Percentiles rank a stretch among this genome's conserved stretches.
Conservation (phyloP, 2,329 filamentous ascomycete species). For the Sclerotiophoma versabilis region DNA sequence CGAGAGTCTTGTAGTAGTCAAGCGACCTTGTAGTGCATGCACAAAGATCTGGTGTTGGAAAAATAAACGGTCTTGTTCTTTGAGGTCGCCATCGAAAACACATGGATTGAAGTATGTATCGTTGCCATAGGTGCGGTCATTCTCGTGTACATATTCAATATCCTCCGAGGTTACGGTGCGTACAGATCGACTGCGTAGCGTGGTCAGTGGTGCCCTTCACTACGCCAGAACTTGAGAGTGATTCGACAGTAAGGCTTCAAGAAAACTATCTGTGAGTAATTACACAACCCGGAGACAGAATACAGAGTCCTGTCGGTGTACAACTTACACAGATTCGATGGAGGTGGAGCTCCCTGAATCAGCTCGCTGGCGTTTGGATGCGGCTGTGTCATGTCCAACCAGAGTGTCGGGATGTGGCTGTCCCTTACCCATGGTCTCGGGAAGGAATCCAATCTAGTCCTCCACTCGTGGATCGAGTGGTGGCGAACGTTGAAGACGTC, state of each 20-base stretch:
- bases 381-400: conserved; percentile 46
- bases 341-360: conserved; percentile 45
- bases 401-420: conserved; percentile 47
- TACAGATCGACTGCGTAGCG: conserved; percentile 39
- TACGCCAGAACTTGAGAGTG: background rate
- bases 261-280: background rate
- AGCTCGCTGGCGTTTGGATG: conserved; percentile 43
- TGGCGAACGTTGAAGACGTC: conserved; percentile 22
- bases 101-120: conserved; percentile 71
- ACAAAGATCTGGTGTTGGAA: conserved; percentile 70
- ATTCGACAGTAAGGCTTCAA: background rate
- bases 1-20: conserved; percentile 45
- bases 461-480: conserved; percentile 23
- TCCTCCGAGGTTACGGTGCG: conserved; percentile 53
- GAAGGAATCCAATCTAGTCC: conserved; percentile 30
- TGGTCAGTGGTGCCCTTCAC: background rate
- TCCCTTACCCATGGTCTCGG: conserved; percentile 47
- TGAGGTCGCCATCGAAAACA: conserved; percentile 56
- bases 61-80: conserved; percentile 68
- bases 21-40: conserved; percentile 42
- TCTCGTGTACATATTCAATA: conserved; percentile 65
- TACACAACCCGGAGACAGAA: background rate
- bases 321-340: conserved; percentile 43
- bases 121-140: conserved; percentile 68
- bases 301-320: background rate